phyloP scores from a whole-genome alignment of 495 filamentous ascomycete species.

The Tuber calosporum region DNA sequence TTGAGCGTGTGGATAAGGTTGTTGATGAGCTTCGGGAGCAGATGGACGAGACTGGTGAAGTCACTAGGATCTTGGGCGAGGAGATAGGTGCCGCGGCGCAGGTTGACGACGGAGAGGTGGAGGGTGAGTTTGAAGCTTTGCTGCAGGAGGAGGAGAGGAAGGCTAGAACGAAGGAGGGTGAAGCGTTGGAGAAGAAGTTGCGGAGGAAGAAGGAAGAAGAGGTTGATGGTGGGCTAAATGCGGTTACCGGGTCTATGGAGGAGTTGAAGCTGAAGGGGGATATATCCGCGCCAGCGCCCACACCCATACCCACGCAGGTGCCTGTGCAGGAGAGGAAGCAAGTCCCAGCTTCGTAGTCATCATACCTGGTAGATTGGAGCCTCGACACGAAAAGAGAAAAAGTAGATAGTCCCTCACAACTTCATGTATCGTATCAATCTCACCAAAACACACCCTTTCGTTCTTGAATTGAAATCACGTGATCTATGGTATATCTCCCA shows the following conservation, averaged over 20 bases:
- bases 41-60: conserved; percentile 75
- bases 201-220: conserved; percentile 40
- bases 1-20: conserved; percentile 66
- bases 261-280: conserved; percentile 40
- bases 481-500: not conserved
- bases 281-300: not conserved
- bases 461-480: not conserved
- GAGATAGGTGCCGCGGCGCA: conserved; percentile 44
- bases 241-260: conserved; percentile 45
- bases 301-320: conserved; percentile 22
- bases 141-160: conserved; percentile 58
- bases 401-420: not conserved
- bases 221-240: conserved; percentile 19
- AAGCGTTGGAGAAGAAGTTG: conserved; percentile 40
- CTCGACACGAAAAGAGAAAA: not conserved
- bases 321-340: conserved; percentile 40
- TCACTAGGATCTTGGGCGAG: conserved; percentile 61
- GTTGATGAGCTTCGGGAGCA: conserved; percentile 68
- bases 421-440: not conserved
- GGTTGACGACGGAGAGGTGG: conserved; percentile 75
- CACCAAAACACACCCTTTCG: not conserved
- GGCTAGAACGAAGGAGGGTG: conserved; percentile 26
- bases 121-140: conserved; percentile 76
- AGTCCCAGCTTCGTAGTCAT: conserved; percentile 22
- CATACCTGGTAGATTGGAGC: not conserved